These are phyloP conservation scores for Rhododendron williamsianum DNA, from an alignment of 148 eudicot genomes.

Conservation along the genomic window DNA sequence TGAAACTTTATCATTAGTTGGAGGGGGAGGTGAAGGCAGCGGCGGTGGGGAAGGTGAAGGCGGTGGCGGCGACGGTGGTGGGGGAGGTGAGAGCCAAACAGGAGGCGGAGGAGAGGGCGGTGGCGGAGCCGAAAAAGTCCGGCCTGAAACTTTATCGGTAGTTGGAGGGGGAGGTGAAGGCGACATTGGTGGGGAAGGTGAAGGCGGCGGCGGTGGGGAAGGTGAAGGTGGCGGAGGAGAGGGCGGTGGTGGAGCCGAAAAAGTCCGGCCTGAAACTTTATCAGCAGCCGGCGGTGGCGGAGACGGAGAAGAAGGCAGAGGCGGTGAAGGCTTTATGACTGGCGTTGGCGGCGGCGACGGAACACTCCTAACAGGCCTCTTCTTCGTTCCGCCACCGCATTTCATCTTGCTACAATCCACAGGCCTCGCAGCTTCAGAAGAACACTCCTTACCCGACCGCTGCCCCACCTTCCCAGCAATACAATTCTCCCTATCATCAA, in stretches of 20 bases:
- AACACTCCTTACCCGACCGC: slow-evolving; percentile 43
- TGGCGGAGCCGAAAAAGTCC: slow-evolving; percentile 5
- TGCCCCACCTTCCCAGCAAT: slow-evolving; percentile 41
- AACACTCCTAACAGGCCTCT: background rate
- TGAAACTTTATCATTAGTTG: slow-evolving; percentile 15
- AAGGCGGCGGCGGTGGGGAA: slow-evolving; percentile 13
- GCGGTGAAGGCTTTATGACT: slow-evolving; percentile 15
- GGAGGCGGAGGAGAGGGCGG: slow-evolving; percentile 24
- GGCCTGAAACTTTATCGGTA: background rate
- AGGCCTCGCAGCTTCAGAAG: slow-evolving; percentile 43
- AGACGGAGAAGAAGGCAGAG: slow-evolving; percentile 21
- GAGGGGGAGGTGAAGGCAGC: slow-evolving; percentile 14
- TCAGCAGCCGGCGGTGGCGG: slow-evolving; percentile 13
- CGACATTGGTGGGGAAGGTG: slow-evolving; percentile 20
- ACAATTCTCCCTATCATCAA: slow-evolving; percentile 47
- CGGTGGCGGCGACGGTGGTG: slow-evolving; percentile 16
- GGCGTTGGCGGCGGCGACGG: slow-evolving; percentile 11
- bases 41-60: slow-evolving; percentile 1
- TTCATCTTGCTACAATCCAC: slow-evolving; percentile 47
- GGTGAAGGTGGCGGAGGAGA: slow-evolving; percentile 18
- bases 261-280: background rate
- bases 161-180: no score
- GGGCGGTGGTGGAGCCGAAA: slow-evolving; percentile 16
- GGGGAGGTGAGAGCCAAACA: background rate
- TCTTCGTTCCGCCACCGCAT: slow-evolving; percentile 21